phyloP scores from a whole-genome alignment of 140 eudicot species.

The Ambrosia hybrid region DNA sequence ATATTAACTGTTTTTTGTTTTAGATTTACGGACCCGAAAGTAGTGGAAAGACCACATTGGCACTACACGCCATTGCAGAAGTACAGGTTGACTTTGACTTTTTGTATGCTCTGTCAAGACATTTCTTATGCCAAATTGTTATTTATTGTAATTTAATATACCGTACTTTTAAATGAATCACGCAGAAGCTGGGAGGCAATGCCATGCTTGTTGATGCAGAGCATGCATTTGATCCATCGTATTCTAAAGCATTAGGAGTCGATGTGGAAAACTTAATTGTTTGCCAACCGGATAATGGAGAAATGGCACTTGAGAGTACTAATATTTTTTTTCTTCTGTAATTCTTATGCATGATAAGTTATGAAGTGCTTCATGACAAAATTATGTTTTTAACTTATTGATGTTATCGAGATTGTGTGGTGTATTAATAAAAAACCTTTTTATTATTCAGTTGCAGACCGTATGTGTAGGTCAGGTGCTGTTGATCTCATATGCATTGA shows the following conservation, averaged over 20 bases:
- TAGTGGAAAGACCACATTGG: constrained; percentile 97
- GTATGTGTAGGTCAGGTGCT: constrained; percentile 99
- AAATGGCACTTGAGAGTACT: constrained; percentile 98
- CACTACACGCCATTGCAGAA: constrained; percentile 98
- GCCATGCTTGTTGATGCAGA: constrained; percentile 99
- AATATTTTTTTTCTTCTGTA: constrained; percentile 23
- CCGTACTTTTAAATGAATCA: neutral
- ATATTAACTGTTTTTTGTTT: constrained; percentile 22
- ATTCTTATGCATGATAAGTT: constrained; percentile 19
- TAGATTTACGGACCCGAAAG: constrained; percentile 99
- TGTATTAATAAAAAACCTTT: constrained; percentile 15
- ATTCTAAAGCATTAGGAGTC: constrained; percentile 93
- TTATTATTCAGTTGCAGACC: constrained; percentile 77
- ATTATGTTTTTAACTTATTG: neutral
- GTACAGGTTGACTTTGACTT: constrained; percentile 66
- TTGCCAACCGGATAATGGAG: constrained; percentile 98
- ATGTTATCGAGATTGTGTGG: constrained; percentile 2
- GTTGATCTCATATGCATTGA: constrained; percentile 96
- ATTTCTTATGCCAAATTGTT: neutral
- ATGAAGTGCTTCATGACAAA: constrained; percentile 18
- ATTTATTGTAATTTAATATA: neutral
- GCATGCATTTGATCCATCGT: constrained; percentile 96
- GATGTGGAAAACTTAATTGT: constrained; percentile 96
- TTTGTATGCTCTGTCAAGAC: constrained; percentile 1
- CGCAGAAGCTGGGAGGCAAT: constrained; percentile 89